Base-by-base conservation (phyloP, 2,329 filamentous ascomycete genomes). In the Phialophora tarda region DNA sequence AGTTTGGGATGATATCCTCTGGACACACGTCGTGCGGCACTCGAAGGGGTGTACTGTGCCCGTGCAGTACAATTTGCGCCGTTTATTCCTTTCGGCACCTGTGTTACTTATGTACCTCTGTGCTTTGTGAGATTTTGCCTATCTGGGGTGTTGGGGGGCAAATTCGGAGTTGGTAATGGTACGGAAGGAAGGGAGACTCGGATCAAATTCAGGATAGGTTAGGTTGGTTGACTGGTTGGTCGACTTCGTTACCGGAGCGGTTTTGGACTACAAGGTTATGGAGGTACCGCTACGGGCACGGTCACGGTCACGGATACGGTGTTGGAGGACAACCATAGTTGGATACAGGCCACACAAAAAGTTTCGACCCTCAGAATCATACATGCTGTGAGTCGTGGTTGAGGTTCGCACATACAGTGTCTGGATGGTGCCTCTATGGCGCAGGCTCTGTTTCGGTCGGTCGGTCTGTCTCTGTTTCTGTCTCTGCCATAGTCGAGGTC, bases 21-120 rank as follows among this genome's bases (percentile, higher is more conserved):
- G 38, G 38, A 41, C 4, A 44, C 17, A 21, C 38, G 7, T n/a
- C 5, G 11, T 8, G 17, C 14, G 14, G 2, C 17, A 44, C 38
- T 44, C 17, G 38, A 21, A 44, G 8, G 2, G 32, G 32, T 10
- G 8, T n/a, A 7, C 21, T 50, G 47, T 50, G 21, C 12, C 8
- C 8, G 4, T 10, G 17, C 17, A 21, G 48, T 51, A 23, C 24
- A 28, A 17, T 51, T 23, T 23, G 24, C 21, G 23, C 10, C 4
- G 10, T 23, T 23, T 30, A 24, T 59, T 59, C n/a, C 38, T 47
- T 59, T 59, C 57, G 57, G 57, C n/a, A 59, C 41, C 2, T 59
- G 57, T 59, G 41, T 59, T 48, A 50, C 17, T 23, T 59, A n/a
- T n/a, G n/a, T n/a, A n/a, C 14, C 38, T 59, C 8, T 59, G 28